Evolutionary conservation across 148 eudicot species (phyloP), one percentile per base, ranked within the genome.

Genomic region (Mesembryanthemum crystallinum): DNA sequence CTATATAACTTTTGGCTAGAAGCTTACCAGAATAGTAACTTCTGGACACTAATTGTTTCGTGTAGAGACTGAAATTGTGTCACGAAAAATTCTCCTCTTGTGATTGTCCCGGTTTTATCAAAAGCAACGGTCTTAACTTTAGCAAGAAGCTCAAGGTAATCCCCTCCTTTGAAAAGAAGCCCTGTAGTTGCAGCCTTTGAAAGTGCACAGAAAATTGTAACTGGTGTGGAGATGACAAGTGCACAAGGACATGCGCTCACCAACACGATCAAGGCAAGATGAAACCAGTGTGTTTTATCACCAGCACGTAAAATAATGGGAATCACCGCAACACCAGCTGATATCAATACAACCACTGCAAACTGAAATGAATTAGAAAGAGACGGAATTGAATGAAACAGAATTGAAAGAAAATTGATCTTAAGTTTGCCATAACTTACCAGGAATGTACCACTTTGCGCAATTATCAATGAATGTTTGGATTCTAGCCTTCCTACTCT

Each of bases 211-310:
- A 84, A 83, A 7, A 77, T 81, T 2, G 86, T 81, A 70, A 84
- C 86, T 62, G 86, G 86, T 30, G 86, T 84, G 18, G 83, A 80
- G 71, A 84, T 78, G 77, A 84, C 74, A 47, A 84, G 82, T 70
- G 86, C 86, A 84, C 86, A 84, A 29, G 86, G 86, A 27, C 86
- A 84, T 23, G 86, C 83, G 58, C 86, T 84, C 39, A 84, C 86
- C 60, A 84, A 30, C 15, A 84, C 86, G n/a, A 84, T 78, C 64
- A 84, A 67, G n/a, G 86, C 86, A 27, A 84, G 81, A 57, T 75
- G 81, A 78, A 81, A 84, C 83, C 82, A 84, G 18, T 73, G 76
- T 43, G 18, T 75, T 63, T 51, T 29, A 29, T 84, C 81, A 18
- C 63, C 59, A 55, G 25, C 62, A 37, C 77, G 67, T 21, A 81